Conservation (phyloP, 225 moss, liverwort and hornwort species). For the Takakia lepidozioides region DNA sequence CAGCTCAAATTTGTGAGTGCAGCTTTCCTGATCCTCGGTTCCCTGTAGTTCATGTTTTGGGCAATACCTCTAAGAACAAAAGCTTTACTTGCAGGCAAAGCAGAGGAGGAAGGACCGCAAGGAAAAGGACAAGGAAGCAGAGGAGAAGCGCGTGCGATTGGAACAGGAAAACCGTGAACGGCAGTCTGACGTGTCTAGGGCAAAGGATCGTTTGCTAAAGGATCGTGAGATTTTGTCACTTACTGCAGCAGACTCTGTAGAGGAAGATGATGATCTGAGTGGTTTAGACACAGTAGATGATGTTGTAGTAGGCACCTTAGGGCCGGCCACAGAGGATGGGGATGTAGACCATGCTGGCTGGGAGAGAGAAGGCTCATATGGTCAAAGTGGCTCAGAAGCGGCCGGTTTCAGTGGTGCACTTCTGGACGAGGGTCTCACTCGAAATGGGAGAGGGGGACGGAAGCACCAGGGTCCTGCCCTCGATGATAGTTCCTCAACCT, state of each 20-base stretch:
- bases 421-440: slow-evolving; percentile 51
- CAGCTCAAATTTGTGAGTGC: too few relatives aligned
- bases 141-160: slow-evolving; percentile 71
- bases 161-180: slow-evolving; percentile 83
- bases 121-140: slow-evolving; percentile 96
- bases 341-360: slow-evolving; percentile 74
- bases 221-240: slow-evolving; percentile 48
- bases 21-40: too few relatives aligned
- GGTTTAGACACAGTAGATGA: slow-evolving; percentile 81
- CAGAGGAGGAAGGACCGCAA: slow-evolving; percentile 97
- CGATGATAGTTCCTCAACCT: slow-evolving; percentile 98
- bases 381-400: slow-evolving; percentile 84
- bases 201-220: slow-evolving; percentile 53
- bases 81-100: slow-evolving; percentile 85
- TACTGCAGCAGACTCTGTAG: slow-evolving; percentile 53
- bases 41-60: too few relatives aligned
- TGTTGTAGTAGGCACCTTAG: slow-evolving; percentile 69
- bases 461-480: slow-evolving; percentile 71
- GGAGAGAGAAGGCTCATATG: slow-evolving; percentile 83
- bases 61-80: slow-evolving; percentile 93
- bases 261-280: slow-evolving; percentile 84
- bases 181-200: slow-evolving; percentile 41
- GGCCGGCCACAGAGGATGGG: slow-evolving; percentile 80
- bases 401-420: slow-evolving; percentile 90
- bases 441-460: slow-evolving; percentile 55